Base-by-base conservation (phyloP, 83 land plant species). In the Isoetes engelmannii region DNA sequence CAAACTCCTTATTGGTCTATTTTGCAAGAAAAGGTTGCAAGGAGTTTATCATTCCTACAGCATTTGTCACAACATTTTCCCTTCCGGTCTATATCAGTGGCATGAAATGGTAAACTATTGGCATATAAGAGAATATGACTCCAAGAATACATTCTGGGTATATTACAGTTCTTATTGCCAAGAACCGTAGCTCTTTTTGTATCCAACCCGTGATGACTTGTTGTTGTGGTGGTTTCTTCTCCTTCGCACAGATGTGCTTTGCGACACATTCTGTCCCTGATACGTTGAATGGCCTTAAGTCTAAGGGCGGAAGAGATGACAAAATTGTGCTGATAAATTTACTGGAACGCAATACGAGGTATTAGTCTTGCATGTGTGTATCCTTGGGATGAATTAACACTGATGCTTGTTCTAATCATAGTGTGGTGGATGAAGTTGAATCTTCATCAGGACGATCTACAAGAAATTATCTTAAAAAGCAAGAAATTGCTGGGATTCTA, bases 211-310 rank as follows among this genome's bases (percentile, higher is more conserved):
- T 17, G 69, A 19, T 60, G 19, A 48, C 51, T 48, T 75, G 18
- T 5, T 18, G 41, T 8, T 28, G 71, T 37, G 10, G 17, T 46
- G 6, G 7, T 5, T 4, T 73, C 5, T 19, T 60, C 73, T 12
- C 44, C n/a, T 44, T 45, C 59, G 57, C 53, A 41, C 81, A 95
- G 99, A 82, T 95, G n/a, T 95, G 92, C 74, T 95, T 95, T 80
- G 99, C 99, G 13, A 95, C 99, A 55, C 91, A 97, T 83, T 95
- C 91, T 80, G 99, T 91, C 69, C 69, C 83, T 19, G 74, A 78
- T n/a, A 84, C 89, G 48, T 71, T 95, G 15, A 47, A 74, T 71
- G 91, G 86, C 49, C 84, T 95, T n/a, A 86, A 81, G 71, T 57
- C 75, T 7, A 76, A 77, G 19, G 76, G 84, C 67, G 97, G 90